Conservation (phyloP, 2,329 filamentous ascomycete species). For the Tolypocladium guangdongense region DNA sequence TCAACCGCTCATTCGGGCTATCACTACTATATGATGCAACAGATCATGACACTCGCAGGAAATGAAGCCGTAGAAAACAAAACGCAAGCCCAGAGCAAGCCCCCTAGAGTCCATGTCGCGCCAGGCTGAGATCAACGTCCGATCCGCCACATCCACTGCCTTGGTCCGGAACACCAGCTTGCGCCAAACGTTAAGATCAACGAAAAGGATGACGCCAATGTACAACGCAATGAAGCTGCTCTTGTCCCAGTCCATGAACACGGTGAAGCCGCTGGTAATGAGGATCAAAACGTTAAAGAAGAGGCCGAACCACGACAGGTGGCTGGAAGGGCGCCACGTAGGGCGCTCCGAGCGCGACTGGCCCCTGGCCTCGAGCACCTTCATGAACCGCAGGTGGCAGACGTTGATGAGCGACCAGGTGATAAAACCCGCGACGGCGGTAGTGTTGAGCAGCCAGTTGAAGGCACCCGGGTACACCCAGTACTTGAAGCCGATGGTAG, state of each 20-base stretch:
- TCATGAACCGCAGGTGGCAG: conserved; percentile 56
- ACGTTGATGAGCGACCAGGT: conserved; percentile 56
- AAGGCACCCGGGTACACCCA: conserved; percentile 62
- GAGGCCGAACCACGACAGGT: conserved; percentile 52
- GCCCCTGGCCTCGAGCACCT: conserved; percentile 43
- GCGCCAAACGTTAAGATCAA: conserved; percentile 48
- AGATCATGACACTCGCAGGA: neutral
- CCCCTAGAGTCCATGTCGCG: neutral
- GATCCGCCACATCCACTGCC: conserved; percentile 22
- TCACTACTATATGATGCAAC: neutral
- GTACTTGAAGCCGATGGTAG: conserved; percentile 61
- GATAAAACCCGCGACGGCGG: conserved; percentile 57
- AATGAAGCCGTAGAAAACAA: neutral
- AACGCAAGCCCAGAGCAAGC: neutral
- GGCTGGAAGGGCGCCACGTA: conserved; percentile 50
- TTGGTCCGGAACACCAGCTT: conserved; percentile 37
- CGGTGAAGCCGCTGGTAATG: conserved; percentile 58
- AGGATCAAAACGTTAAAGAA: conserved; percentile 55
- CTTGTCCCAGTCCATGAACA: conserved; percentile 53
- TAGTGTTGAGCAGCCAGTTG: conserved; percentile 63
- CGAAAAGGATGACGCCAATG: conserved; percentile 52
- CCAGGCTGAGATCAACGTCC: conserved; percentile 22
- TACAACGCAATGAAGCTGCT: conserved; percentile 54
- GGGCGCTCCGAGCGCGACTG: conserved; percentile 47
- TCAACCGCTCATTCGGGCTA: neutral